Base-by-base conservation (phyloP, 202 grass and related monocot species). In the Digitaria exilis region DNA sequence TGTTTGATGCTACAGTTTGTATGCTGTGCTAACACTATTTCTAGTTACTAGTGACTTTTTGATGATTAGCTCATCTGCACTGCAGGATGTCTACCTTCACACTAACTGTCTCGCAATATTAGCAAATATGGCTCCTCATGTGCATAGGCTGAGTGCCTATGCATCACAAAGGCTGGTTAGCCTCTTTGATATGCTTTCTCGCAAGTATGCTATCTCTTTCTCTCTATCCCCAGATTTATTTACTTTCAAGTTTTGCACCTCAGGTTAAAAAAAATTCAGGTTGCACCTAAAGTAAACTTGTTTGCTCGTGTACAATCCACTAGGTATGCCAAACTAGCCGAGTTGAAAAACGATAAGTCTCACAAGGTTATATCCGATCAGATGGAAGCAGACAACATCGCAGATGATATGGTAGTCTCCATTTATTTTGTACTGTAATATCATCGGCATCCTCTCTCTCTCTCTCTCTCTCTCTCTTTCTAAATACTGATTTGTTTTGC, bases 91-190 rank as follows among this genome's bases (percentile, higher is more conserved):
- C 34, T 99, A 99, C 88, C 93, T 99, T 85, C 96, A 99, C 80
- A 96, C 96, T 50, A 99, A 99, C 68, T 99, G 96, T 75, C 86
- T 99, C 4, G 96, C 96, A 70, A 96, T 99, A 86, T 86, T 99
- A 85, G 96, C 96, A 85, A 99, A 99, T 74, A 99, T 99, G 96
- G 91, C 89, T 44, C 96, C 96, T 69, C 96, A 99, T 92, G 85
- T 89, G 71, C 96, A 99, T 86, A 92, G 84, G 70, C 76, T 99
- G 71, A 99, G 83, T 59, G 96, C 93, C 73, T 99, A 94, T 96
- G 96, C 96, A 90, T 96, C 96, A 74, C 96, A 99, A 92, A 93
- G 93, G 91, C 93, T 99, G 46, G 96, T 99, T 94, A 99, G 96
- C 93, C 96, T 99, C 75, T 99, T 99, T 69, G 96, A 99, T 78